Conservation (phyloP, 257 asterid species). For the Forsythia suspensa region DNA sequence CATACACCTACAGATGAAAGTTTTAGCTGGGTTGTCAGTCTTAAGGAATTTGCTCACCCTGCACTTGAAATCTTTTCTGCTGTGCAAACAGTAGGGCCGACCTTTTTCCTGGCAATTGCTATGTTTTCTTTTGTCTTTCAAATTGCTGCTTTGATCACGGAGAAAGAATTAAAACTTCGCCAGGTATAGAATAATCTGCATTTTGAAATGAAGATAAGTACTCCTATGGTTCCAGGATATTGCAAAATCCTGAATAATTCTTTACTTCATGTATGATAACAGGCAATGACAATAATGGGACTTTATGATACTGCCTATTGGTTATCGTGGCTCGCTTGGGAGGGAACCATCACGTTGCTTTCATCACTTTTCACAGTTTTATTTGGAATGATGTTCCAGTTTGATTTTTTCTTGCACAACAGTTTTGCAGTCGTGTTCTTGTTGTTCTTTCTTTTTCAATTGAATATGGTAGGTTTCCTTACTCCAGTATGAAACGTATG, state of each 20-base stretch:
- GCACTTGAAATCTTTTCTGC: conserved; percentile 59
- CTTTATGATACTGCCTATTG: conserved; percentile 94
- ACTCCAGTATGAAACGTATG: conserved; percentile 9
- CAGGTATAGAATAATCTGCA: conserved; percentile 54
- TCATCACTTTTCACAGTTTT: conserved; percentile 77
- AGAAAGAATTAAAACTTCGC: conserved; percentile 92
- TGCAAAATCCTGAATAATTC: conserved; percentile 18
- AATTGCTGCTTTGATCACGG: conserved; percentile 69
- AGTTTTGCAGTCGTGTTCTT: conserved; percentile 67
- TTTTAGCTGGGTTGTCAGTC: conserved; percentile 72
- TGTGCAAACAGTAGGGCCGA: conserved; percentile 67
- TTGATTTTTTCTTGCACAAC: conserved; percentile 82
- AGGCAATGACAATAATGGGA: conserved; percentile 97
- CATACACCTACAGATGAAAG: conserved; percentile 50
- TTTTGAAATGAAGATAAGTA: conserved; percentile 12
- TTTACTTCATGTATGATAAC: conserved; percentile 25
- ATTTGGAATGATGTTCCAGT: conserved; percentile 94
- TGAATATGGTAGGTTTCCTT: conserved; percentile 69
- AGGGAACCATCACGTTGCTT: conserved; percentile 60
- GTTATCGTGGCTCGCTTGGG: conserved; percentile 96
- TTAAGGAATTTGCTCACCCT: conserved; percentile 90
- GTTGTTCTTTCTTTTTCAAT: conserved; percentile 79
- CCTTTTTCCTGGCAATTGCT: conserved; percentile 87
- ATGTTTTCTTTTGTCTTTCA: conserved; percentile 96
- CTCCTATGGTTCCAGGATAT: conserved; percentile 9